phyloP scores from a whole-genome alignment of 139 green algal species.

The Chlamydomonas schloesseri region DNA sequence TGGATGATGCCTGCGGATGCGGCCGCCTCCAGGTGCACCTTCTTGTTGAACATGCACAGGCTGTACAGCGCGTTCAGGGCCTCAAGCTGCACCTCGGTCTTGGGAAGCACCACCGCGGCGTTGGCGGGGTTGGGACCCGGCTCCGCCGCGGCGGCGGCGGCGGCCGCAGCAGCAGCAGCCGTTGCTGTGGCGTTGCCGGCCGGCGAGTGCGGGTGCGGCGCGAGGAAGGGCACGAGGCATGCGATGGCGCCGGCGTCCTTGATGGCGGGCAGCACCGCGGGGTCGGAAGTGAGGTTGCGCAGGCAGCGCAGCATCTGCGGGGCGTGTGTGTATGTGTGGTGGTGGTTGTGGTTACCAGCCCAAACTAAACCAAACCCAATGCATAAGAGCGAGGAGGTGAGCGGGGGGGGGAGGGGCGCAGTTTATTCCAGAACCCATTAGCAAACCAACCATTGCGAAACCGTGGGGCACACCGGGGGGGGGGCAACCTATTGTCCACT shows the following conservation, averaged over 20 bases:
- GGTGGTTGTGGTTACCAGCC: not conserved
- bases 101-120: not conserved
- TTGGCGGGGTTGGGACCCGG: not conserved
- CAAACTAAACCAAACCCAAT: not conserved
- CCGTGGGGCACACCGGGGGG: too few species aligned
- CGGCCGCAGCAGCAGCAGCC: not conserved
- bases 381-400: too few species aligned
- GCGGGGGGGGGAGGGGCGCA: too few species aligned
- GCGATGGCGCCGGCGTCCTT: conserved; percentile 72
- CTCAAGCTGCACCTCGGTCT: conserved; percentile 66
- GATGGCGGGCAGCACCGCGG: conserved; percentile 55
- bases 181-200: conserved; percentile 58
- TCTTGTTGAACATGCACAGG: conserved; percentile 85
- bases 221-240: conserved; percentile 70
- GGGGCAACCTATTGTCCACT: too few species aligned
- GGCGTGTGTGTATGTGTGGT: not conserved
- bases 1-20: conserved; percentile 68
- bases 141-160: not conserved
- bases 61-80: conserved; percentile 82
- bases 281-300: conserved; percentile 62
- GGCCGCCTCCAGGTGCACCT: conserved; percentile 73
- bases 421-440: too few species aligned
- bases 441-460: too few species aligned
- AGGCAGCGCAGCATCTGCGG: conserved; percentile 61
- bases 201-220: not conserved